Conservation (phyloP, 139 green algal species). For the Chlorella vulgaris region DNA sequence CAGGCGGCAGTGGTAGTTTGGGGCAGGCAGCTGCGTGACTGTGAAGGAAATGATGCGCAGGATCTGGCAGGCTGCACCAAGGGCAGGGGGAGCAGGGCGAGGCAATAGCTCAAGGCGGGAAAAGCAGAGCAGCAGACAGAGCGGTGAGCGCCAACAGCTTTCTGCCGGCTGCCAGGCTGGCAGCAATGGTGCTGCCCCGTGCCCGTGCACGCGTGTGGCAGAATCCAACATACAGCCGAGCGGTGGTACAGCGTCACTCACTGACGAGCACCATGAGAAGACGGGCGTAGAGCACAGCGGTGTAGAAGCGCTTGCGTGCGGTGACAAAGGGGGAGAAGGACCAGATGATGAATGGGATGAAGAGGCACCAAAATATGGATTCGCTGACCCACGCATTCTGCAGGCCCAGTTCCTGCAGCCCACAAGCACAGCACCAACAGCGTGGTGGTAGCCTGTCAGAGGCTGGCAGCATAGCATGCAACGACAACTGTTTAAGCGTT, state of each 20-base stretch:
- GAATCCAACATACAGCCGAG: not conserved
- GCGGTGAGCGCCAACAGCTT: too few species aligned
- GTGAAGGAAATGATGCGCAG: constrained; percentile 91
- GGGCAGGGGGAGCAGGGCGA: not conserved
- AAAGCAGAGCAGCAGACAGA: too few species aligned
- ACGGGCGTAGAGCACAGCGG: constrained; percentile 77
- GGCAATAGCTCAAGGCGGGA: not conserved
- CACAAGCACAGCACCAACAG: not conserved
- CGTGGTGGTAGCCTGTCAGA: not conserved
- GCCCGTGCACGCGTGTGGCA: too few species aligned
- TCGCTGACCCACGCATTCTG: constrained; percentile 86
- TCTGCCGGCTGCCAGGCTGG: too few species aligned
- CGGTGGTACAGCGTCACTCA: constrained; percentile 36
- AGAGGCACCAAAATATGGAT: constrained; percentile 75
- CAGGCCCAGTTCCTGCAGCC: constrained; percentile 70
- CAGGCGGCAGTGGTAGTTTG: constrained; percentile 86
- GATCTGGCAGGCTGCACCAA: constrained; percentile 74
- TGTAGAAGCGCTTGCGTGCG: constrained; percentile 87
- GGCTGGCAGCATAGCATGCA: too few species aligned
- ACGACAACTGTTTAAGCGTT: too few species aligned
- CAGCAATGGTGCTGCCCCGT: too few species aligned
- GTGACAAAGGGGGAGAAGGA: constrained; percentile 86
- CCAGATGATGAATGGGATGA: constrained; percentile 82
- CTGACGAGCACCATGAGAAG: constrained; percentile 81
- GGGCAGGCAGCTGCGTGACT: constrained; percentile 83